Evolutionary conservation across 495 filamentous ascomycete species (phyloP).

Genomic region (Glarea lozoyensis): DNA sequence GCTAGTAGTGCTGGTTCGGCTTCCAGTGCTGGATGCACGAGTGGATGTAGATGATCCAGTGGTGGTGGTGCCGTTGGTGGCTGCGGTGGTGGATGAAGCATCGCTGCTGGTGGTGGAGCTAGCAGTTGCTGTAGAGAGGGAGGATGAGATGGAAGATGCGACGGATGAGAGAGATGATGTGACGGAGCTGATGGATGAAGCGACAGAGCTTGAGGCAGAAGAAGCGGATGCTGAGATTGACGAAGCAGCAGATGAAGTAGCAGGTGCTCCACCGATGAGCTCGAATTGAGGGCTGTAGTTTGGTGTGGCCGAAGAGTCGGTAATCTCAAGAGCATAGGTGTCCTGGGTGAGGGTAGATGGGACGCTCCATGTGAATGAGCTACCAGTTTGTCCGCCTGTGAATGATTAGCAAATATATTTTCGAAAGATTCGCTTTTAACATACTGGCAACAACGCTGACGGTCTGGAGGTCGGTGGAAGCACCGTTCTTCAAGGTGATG

Average conservation of each 20-base stretch:
- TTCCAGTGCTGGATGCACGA: neutral
- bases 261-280: conserved; percentile 4
- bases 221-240: conserved; percentile 3
- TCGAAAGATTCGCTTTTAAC: neutral
- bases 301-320: neutral
- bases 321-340: conserved; percentile 13
- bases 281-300: conserved; percentile 15
- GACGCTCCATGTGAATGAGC: conserved; percentile 6
- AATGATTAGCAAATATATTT: neutral
- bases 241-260: neutral
- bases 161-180: conserved; percentile 1
- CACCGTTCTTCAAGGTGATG: conserved; percentile 9
- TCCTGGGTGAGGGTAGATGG: conserved; percentile 5
- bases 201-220: neutral
- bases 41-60: neutral
- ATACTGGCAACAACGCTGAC: conserved; percentile 7
- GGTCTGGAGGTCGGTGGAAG: conserved; percentile 2
- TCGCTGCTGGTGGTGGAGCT: neutral
- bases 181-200: neutral
- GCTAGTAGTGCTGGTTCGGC: no score
- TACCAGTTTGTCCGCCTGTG: conserved; percentile 8
- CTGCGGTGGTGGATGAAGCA: neutral
- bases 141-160: neutral
- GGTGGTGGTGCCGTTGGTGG: no score
- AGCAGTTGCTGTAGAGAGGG: neutral